Base-by-base conservation (phyloP, 2,329 filamentous ascomycete genomes). In the Claviceps sp. region DNA sequence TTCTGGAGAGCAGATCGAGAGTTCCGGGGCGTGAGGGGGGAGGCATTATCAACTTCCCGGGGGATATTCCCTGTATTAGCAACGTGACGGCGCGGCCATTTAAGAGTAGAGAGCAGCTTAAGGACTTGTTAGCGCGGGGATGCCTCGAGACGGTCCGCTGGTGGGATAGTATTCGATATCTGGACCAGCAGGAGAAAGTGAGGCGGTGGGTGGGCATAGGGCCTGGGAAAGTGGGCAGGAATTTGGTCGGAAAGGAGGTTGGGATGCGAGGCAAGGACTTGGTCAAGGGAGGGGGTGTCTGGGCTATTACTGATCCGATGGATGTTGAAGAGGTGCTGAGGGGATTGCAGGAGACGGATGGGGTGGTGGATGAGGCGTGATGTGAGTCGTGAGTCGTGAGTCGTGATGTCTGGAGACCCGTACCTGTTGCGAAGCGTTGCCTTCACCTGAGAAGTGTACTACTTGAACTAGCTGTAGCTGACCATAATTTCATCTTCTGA, bases 181-280 rank as follows among this genome's bases (percentile, higher is more conserved):
- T 96, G 48, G 88, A 96, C 64, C 83, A 93, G 64, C 82, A 93
- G 60, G 79, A 84, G 61, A 83, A 83, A 56, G 86, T 95, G 17
- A 76, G 83, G 60, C 75, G 90, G 52, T 96, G 91, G 85, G 78
- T 97, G 48, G 91, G 91, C 44, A 88, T 97, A 55, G 91, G 91
- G 0, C 91, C 91, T 0, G 91, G 91, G 5, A 95, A 95, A 65
- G 91, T 97, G 2, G 91, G 91, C 1, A 77, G 90, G 52, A 96
- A 96, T 64, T 73, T 97, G 7, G 90, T 97, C 1, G 89, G 90
- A 13, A 96, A 96, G 68, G 91, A 96, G 68, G 90, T 96, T 3
- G 90, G 89, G 9, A 90, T 93, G 80, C 79, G 81, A 48, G 82
- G 81, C 22, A 80, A 84, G 61, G 87, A 93, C 51, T 71, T 78